These are phyloP conservation scores for Mycena rosella DNA, from an alignment of 768 basidiomycete genomes.

Conservation along the genomic window DNA sequence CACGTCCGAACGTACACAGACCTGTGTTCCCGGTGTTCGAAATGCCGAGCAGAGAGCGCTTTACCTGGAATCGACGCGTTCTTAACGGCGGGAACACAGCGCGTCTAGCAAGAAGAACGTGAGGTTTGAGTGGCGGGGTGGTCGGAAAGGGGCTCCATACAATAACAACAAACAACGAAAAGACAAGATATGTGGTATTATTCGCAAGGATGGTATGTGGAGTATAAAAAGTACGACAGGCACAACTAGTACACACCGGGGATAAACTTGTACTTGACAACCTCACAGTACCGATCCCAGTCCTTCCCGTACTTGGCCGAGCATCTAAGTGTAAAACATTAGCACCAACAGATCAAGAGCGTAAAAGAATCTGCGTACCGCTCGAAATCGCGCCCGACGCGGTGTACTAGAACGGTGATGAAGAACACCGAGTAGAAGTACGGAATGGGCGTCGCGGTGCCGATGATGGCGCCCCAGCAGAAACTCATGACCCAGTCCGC, in stretches of 20 bases:
- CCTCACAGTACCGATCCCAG: slow-evolving; percentile 90
- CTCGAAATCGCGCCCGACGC: slow-evolving; percentile 95
- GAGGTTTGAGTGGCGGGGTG: no score
- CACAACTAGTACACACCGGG: slow-evolving; percentile 80
- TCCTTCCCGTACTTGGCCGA: slow-evolving; percentile 94
- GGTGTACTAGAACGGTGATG: slow-evolving; percentile 91
- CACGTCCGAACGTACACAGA: no score
- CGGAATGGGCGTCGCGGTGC: slow-evolving; percentile 84
- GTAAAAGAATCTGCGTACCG: slow-evolving; percentile 62
- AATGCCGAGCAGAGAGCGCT: no score
- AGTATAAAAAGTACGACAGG: neutral
- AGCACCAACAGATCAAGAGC: slow-evolving; percentile 3
- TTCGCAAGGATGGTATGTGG: neutral
- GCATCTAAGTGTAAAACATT: slow-evolving; percentile 62
- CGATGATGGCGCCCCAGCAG: slow-evolving; percentile 86
- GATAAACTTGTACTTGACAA: slow-evolving; percentile 93
- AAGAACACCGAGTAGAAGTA: slow-evolving; percentile 99
- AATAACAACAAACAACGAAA: no score
- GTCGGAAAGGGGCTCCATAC: no score
- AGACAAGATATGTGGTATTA: neutral
- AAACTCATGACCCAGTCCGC: slow-evolving; percentile 92
- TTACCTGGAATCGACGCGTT: no score
- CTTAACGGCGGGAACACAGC: no score
- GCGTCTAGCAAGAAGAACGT: no score
- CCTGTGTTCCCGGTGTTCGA: no score